Evolutionary conservation across 768 basidiomycete genomes (phyloP).

Genomic region (Lentinula sp.): DNA sequence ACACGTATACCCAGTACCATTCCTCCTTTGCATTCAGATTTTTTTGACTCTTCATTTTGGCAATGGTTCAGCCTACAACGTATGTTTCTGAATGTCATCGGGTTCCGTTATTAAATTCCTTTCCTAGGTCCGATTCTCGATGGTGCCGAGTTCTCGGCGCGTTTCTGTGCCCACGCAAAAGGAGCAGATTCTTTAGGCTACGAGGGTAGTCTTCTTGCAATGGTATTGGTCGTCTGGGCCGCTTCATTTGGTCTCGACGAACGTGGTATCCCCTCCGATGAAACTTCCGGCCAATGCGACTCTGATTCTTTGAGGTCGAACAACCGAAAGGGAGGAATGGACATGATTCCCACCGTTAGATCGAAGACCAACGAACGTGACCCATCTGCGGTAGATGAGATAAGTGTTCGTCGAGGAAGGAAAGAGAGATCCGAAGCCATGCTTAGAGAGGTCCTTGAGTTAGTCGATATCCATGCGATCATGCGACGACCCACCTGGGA

Average conservation of each 20-base stretch:
- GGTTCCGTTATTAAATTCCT: slow-evolving; percentile 7
- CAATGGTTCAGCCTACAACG: slow-evolving; percentile 80
- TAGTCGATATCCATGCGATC: slow-evolving; percentile 76
- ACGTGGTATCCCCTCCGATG: slow-evolving; percentile 47
- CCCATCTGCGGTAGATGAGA: not conserved
- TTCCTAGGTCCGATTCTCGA: slow-evolving; percentile 79
- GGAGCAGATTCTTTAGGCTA: slow-evolving; percentile 58
- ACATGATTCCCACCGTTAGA: not conserved
- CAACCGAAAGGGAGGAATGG: slow-evolving; percentile 2
- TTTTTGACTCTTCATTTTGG: slow-evolving; percentile 85
- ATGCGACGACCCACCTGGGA: slow-evolving; percentile 83
- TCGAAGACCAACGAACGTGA: not conserved
- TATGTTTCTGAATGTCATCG: slow-evolving; percentile 26
- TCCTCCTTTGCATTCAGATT: slow-evolving; percentile 68
- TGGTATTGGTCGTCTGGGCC: slow-evolving; percentile 84
- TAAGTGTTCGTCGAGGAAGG: slow-evolving; percentile 26
- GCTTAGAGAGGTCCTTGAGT: slow-evolving; percentile 68
- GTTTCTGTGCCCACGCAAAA: slow-evolving; percentile 62
- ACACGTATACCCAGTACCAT: slow-evolving; percentile 49
- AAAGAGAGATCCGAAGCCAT: slow-evolving; percentile 60
- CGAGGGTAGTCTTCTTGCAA: slow-evolving; percentile 71
- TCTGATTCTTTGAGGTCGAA: not conserved
- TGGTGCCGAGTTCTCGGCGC: slow-evolving; percentile 68
- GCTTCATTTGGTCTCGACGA: slow-evolving; percentile 86
- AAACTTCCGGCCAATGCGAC: slow-evolving; percentile 8